Base-by-base conservation (phyloP, 441 rosid species). In the Eutrema salsugineum region DNA sequence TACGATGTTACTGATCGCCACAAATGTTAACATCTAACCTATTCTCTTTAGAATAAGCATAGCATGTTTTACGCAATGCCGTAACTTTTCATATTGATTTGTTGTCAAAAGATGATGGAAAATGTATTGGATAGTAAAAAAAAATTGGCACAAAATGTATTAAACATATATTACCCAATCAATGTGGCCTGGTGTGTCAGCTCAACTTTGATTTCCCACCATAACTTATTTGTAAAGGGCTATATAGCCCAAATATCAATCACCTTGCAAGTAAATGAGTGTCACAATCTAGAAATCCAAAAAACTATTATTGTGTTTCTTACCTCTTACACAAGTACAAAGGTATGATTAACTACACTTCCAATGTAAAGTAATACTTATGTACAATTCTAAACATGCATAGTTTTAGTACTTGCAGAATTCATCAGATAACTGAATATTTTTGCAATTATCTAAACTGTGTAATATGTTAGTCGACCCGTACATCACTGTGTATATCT, bases 151-250 rank as follows among this genome's bases (percentile, higher is more conserved):
- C 58, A 72, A 55, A 63, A 55, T 40, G 65, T 39, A 46, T 55
- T 20, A 9, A 73, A 57, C 54, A 40, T 42, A 35, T 40, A 67
- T 49, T 57, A 65, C 33, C 66, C 61, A 58, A 73, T 66, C 12
- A 73, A 66, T 66, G 61, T 73, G 67, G 66, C 66, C 72, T 64
- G 56, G 64, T 55, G 71, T 63, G 65, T 63, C 57, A 72, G 57
- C 33, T 68, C 65, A 62, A 32, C 55, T 71, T 51, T 51, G 63
- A 51, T 62, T 40, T 51, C 27, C 61, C 49, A 73, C 67, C 67
- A 39, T 20, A 49, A 48, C 54, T 39, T 57, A 28, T 57, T 12
- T 72, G 40, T 55, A 35, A 53, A 59, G 9, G 49, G 39, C 38
- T 51, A 40, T 48, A 40, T 54, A 55, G 44, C 35, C 50, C 35